These are phyloP conservation scores for Arthroderma uncinatum DNA, from an alignment of 2,329 filamentous ascomycete species.

Conservation along the genomic window DNA sequence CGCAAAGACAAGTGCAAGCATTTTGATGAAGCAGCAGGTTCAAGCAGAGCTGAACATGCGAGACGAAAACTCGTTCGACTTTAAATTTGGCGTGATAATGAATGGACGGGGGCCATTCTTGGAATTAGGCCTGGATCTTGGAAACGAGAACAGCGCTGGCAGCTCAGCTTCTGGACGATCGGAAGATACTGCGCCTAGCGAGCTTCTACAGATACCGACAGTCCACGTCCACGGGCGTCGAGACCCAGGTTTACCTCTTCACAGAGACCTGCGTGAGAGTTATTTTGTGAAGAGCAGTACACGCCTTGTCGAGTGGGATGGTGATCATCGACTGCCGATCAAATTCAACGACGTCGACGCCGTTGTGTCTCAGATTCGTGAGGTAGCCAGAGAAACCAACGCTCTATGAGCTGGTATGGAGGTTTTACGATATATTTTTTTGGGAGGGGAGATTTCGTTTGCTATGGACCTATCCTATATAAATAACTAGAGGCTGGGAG, in stretches of 20 bases:
- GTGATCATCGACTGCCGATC: slow-evolving; percentile 58
- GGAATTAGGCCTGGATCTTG: slow-evolving; percentile 1
- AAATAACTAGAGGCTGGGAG: no score
- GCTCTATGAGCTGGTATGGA: slow-evolving; percentile 2
- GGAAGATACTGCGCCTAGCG: neutral
- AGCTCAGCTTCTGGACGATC: neutral
- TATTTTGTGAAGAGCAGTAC: slow-evolving; percentile 49
- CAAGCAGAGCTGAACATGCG: neutral
- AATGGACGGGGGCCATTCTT: slow-evolving; percentile 11
- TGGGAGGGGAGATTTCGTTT: neutral
- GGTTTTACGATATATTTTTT: neutral
- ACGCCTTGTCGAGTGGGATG: slow-evolving; percentile 60
- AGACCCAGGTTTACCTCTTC: slow-evolving; percentile 50
- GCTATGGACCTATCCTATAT: no score
- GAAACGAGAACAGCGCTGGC: neutral
- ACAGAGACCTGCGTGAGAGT: slow-evolving; percentile 44
- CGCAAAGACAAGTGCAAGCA: slow-evolving; percentile 49
- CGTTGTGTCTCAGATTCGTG: slow-evolving; percentile 24
- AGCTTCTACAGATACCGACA: slow-evolving; percentile 40
- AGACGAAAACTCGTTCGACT: slow-evolving; percentile 3
- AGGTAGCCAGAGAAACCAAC: slow-evolving; percentile 8
- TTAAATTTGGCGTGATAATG: slow-evolving; percentile 13
- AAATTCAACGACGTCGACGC: slow-evolving; percentile 53
- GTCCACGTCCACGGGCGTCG: slow-evolving; percentile 56
- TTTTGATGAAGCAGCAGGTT: slow-evolving; percentile 37